phyloP scores from a whole-genome alignment of 2,329 filamentous ascomycete species.

The Botryosphaeria dothidea region DNA sequence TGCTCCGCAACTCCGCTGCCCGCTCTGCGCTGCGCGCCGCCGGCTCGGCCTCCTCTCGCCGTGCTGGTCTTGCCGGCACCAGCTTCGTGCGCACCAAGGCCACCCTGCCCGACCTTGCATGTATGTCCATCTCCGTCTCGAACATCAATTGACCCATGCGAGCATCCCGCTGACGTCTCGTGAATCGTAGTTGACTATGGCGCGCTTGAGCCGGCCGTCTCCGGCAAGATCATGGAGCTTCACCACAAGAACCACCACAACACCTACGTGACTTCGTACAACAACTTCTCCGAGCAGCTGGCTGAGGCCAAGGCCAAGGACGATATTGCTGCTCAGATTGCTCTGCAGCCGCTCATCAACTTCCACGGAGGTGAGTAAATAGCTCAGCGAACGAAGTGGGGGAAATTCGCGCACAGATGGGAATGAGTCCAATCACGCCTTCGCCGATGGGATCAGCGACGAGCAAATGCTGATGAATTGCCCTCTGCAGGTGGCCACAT shows the following conservation, averaged over 20 bases:
- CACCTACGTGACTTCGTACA: slow-evolving; percentile 89
- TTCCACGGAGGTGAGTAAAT: slow-evolving; percentile 59
- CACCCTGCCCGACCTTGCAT: slow-evolving; percentile 85
- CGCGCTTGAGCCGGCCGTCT: slow-evolving; percentile 83
- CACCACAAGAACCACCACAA: slow-evolving; percentile 95
- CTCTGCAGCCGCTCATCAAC: slow-evolving; percentile 60
- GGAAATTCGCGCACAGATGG: slow-evolving; percentile 2
- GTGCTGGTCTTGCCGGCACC: slow-evolving; percentile 67
- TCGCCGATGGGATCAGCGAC: not conserved
- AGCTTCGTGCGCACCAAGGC: slow-evolving; percentile 85
- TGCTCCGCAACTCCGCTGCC: slow-evolving; percentile 70
- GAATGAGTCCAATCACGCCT: not conserved
- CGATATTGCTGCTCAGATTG: slow-evolving; percentile 57
- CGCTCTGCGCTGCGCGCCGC: slow-evolving; percentile 72
- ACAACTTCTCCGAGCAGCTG: slow-evolving; percentile 73
- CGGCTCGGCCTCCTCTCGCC: slow-evolving; percentile 59
- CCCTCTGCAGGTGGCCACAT: slow-evolving; percentile 57
- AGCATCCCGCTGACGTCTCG: not conserved
- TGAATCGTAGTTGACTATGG: slow-evolving; percentile 79
- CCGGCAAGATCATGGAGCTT: slow-evolving; percentile 92
- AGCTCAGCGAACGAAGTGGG: not conserved
- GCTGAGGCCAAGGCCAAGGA: slow-evolving; percentile 56
- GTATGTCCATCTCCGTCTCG: slow-evolving; percentile 47
- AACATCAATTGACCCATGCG: not conserved
- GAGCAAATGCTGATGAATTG: not conserved